Percentiles rank a stretch among this genome's conserved stretches.
phyloP scores from a whole-genome alignment of 805 yeast species.

The Zygoascus biomembranicola region DNA sequence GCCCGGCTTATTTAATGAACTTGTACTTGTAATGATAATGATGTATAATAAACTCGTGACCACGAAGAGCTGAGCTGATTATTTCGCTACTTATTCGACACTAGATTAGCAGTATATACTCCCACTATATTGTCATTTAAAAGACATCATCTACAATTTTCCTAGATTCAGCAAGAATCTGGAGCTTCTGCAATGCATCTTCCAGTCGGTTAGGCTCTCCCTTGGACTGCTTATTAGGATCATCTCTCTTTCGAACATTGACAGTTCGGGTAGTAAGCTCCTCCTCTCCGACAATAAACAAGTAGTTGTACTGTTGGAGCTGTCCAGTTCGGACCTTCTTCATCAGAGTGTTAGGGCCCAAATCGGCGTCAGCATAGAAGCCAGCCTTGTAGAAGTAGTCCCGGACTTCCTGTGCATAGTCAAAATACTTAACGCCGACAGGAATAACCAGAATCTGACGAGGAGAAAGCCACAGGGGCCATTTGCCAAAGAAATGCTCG shows the following conservation, averaged over 20 bases:
- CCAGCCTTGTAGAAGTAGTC: conserved; percentile 56
- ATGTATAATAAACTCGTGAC: neutral
- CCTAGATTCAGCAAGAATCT: conserved; percentile 54
- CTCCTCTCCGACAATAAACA: conserved; percentile 94
- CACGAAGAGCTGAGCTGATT: neutral
- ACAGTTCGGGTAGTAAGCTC: conserved; percentile 75
- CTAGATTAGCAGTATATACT: no score
- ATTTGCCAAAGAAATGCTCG: conserved; percentile 96
- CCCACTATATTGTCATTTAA: neutral
- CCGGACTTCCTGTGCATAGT: conserved; percentile 78
- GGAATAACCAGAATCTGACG: conserved; percentile 95
- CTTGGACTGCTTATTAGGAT: conserved; percentile 82
- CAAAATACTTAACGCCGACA: conserved; percentile 88
- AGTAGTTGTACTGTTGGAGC: conserved; percentile 87
- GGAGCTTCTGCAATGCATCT: conserved; percentile 61
- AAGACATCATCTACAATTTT: conserved; percentile 11
- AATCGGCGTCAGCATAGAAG: conserved; percentile 87
- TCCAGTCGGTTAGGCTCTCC: conserved; percentile 65
- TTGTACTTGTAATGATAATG: neutral
- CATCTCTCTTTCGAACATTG: conserved; percentile 95
- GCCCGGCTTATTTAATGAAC: neutral
- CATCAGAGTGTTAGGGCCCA: conserved; percentile 91
- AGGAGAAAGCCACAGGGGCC: conserved; percentile 99
- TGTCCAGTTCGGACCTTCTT: conserved; percentile 98
- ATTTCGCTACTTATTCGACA: neutral